Percentiles rank a stretch among this genome's conserved stretches.
Conservation (phyloP, 176 grass and related monocot species). For the Bonia amplexicaulis region DNA sequence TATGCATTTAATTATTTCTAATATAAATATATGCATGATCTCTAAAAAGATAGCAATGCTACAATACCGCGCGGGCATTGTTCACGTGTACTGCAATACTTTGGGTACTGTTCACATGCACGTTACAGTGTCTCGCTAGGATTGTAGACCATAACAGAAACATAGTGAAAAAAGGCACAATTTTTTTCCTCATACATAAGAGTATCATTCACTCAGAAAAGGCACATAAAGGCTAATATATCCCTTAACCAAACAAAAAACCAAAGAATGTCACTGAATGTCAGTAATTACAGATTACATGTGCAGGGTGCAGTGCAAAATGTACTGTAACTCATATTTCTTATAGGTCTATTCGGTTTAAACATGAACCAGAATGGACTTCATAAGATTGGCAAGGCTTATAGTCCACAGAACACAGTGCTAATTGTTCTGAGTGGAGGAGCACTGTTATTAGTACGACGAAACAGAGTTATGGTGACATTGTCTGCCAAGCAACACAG, state of each 20-base stretch:
- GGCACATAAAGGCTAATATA: not conserved
- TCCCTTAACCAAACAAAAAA: not conserved
- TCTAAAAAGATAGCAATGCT: too few relatives aligned
- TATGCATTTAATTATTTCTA: too few relatives aligned
- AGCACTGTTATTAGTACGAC: not conserved
- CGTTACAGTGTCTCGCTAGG: too few relatives aligned
- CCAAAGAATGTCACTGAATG: not conserved
- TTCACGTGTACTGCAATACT: too few relatives aligned
- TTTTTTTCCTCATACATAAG: not conserved
- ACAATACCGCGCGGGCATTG: too few relatives aligned
- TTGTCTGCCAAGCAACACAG: not conserved
- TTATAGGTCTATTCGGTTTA: not conserved
- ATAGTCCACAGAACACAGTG: not conserved
- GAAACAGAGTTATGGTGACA: not conserved
- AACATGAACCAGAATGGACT: not conserved
- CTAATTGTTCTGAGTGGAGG: not conserved
- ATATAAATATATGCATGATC: too few relatives aligned
- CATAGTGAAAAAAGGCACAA: not conserved
- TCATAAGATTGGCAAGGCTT: not conserved
- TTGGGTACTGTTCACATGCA: too few relatives aligned
- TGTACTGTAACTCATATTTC: not conserved
- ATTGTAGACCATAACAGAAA: not conserved
- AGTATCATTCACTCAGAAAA: not conserved
- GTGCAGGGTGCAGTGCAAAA: not conserved
- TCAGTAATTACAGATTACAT: not conserved